Percentiles rank a stretch among this genome's conserved stretches.
These are phyloP conservation scores for Yamadazyma diddensiae DNA, from an alignment of 1,139 yeast species.

Conservation along the genomic window DNA sequence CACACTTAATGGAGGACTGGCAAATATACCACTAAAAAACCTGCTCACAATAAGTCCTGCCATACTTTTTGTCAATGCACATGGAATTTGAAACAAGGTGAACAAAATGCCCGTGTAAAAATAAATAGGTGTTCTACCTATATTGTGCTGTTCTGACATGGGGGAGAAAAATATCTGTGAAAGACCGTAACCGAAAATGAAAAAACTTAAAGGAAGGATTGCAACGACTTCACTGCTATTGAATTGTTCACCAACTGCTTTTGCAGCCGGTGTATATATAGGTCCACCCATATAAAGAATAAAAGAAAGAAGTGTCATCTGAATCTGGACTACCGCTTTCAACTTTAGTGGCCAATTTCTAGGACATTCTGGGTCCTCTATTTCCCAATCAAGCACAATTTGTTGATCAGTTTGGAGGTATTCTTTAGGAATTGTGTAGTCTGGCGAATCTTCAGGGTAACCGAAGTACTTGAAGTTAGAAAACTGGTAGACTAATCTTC, in stretches of 20 bases:
- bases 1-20: constrained; percentile 34
- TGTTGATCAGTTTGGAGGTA: constrained; percentile 4
- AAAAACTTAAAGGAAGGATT: constrained; percentile 37
- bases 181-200: constrained; percentile 53
- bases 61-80: constrained; percentile 29
- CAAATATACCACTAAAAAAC: constrained; percentile 34
- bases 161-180: constrained; percentile 59
- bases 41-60: constrained; percentile 31
- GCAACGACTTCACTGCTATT: constrained; percentile 42
- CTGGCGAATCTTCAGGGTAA: constrained; percentile 31
- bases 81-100: constrained; percentile 32
- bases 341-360: constrained; percentile 24
- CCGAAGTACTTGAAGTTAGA: constrained; percentile 28
- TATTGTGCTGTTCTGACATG: constrained; percentile 43
- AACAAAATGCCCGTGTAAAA: constrained; percentile 27
- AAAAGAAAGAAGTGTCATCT: constrained; percentile 22
- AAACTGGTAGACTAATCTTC: constrained; percentile 30
- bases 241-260: constrained; percentile 39
- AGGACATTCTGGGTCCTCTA: constrained; percentile 29
- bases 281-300: constrained; percentile 29
- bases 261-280: constrained; percentile 28
- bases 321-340: constrained; percentile 19
- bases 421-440: constrained; percentile 33
- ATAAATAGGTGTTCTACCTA: constrained; percentile 52
- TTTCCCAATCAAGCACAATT: constrained; percentile 13